Conservation (phyloP, 495 filamentous ascomycete genomes). For the Aspergillus olivimuriae region DNA sequence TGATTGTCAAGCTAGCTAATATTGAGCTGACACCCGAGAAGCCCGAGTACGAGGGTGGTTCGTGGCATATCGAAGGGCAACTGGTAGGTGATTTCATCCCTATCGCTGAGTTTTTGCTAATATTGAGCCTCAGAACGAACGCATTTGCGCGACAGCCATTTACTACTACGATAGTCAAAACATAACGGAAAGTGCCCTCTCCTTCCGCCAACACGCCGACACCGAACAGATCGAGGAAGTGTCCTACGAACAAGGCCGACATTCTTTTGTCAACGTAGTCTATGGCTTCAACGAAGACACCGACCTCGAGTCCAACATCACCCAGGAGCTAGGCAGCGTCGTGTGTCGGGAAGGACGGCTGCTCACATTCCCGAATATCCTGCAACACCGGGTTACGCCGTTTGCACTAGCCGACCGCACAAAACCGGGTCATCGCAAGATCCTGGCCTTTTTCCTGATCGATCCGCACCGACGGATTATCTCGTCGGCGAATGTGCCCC, state of each 20-base stretch:
- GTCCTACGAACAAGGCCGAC: slow-evolving; percentile 22
- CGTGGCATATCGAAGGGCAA: slow-evolving; percentile 51
- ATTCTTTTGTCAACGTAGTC: slow-evolving; percentile 23
- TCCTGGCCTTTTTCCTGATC: slow-evolving; percentile 52
- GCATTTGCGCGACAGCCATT: slow-evolving; percentile 51
- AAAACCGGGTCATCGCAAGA: slow-evolving; percentile 48
- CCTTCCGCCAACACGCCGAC: slow-evolving; percentile 39
- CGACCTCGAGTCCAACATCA: slow-evolving; percentile 6
- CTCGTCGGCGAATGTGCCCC: slow-evolving; percentile 50
- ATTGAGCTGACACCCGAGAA: slow-evolving; percentile 56
- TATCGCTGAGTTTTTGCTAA: not conserved
- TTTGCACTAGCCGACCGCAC: slow-evolving; percentile 44
- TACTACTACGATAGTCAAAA: slow-evolving; percentile 60
- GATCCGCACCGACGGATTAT: slow-evolving; percentile 47
- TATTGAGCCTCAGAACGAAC: slow-evolving; percentile 35
- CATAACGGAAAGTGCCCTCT: slow-evolving; percentile 46
- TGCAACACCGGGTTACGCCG: slow-evolving; percentile 47
- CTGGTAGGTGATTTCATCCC: slow-evolving; percentile 19
- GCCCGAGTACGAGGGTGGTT: slow-evolving; percentile 40
- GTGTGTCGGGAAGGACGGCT: slow-evolving; percentile 23
- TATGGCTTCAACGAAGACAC: slow-evolving; percentile 17
- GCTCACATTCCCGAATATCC: slow-evolving; percentile 25
- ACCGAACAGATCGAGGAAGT: slow-evolving; percentile 8
- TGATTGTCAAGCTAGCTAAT: slow-evolving; percentile 58
- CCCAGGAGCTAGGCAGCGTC: slow-evolving; percentile 34